Percentiles rank a stretch among this genome's conserved stretches.
Evolutionary conservation across 495 filamentous ascomycete genomes (phyloP).

Genomic region (Parachaetomium inaequale): DNA sequence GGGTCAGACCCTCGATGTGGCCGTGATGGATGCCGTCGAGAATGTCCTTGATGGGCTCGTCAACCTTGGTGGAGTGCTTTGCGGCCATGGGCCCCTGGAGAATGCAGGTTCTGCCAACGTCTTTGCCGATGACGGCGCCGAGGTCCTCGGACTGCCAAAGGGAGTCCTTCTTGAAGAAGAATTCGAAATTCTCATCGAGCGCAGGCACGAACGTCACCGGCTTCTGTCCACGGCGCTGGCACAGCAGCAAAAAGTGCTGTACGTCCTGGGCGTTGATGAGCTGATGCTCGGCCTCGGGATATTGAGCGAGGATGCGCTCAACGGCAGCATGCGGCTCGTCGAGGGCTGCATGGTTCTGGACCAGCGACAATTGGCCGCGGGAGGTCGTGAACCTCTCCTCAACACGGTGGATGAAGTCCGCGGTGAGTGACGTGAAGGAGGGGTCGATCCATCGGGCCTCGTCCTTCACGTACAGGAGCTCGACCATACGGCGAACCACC

Average conservation of each 20-base stretch:
- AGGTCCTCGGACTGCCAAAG: constrained; percentile 98
- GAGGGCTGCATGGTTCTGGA: constrained; percentile 83
- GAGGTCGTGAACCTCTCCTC: constrained; percentile 83
- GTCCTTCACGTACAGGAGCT: constrained; percentile 93
- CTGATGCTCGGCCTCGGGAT: constrained; percentile 81
- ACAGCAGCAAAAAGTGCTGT: constrained; percentile 92
- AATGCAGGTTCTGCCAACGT: constrained; percentile 92
- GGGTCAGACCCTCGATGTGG: constrained; percentile 74
- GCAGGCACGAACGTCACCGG: constrained; percentile 92
- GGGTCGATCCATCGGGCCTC: constrained; percentile 91
- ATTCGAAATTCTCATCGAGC: constrained; percentile 93
- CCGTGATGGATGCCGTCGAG: constrained; percentile 82
- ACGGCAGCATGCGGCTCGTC: constrained; percentile 73
- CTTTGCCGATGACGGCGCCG: constrained; percentile 90
- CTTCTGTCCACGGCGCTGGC: constrained; percentile 89
- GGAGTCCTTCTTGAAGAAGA: constrained; percentile 99
- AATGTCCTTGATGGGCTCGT: constrained; percentile 92
- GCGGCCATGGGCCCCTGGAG: constrained; percentile 92
- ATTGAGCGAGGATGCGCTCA: constrained; percentile 72
- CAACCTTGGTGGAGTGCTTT: constrained; percentile 80
- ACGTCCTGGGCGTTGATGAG: constrained; percentile 97
- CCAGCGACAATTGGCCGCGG: constrained; percentile 59
- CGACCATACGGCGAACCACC: constrained; percentile 89
- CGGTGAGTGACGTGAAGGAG: constrained; percentile 75
- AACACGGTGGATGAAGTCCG: constrained; percentile 91